These are phyloP conservation scores for Trypanosoma conorhini DNA, from an alignment of 208 protist species.

Conservation along the genomic window DNA sequence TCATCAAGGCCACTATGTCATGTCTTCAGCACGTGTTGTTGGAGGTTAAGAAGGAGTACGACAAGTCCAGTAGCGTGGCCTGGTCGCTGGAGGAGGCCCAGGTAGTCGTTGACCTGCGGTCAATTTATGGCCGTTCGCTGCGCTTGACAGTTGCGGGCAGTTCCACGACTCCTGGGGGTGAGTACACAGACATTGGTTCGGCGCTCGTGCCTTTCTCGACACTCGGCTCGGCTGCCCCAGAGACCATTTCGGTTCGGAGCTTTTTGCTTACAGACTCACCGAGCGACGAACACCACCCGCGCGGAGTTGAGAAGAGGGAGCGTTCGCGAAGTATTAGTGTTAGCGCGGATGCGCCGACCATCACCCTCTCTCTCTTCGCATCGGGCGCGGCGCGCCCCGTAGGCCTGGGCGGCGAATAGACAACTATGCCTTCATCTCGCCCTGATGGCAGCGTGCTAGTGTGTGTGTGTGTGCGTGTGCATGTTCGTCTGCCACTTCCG, in stretches of 20 bases:
- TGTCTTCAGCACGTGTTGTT: slow-evolving; percentile 42
- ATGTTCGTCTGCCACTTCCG: background rate
- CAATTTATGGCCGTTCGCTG: slow-evolving; percentile 24
- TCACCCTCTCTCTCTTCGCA: slow-evolving; percentile 55
- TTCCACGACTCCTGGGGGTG: background rate
- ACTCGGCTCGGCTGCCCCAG: slow-evolving; percentile 16
- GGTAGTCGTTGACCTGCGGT: slow-evolving; percentile 33
- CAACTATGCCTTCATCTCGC: background rate
- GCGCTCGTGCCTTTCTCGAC: slow-evolving; percentile 28
- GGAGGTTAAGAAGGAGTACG: slow-evolving; percentile 37
- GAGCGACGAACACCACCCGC: background rate
- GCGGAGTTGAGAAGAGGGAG: background rate
- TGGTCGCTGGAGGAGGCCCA: slow-evolving; percentile 55
- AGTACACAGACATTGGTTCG: slow-evolving; percentile 4
- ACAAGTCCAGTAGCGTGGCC: slow-evolving; percentile 32
- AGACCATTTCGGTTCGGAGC: slow-evolving; percentile 24
- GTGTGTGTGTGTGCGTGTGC: background rate
- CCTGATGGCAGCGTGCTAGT: background rate
- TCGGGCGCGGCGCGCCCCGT: slow-evolving; percentile 14
- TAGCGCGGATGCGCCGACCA: slow-evolving; percentile 15
- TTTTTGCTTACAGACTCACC: slow-evolving; percentile 6
- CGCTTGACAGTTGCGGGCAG: slow-evolving; percentile 12
- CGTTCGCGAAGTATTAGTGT: slow-evolving; percentile 3
- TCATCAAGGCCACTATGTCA: slow-evolving; percentile 42
- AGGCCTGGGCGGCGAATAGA: slow-evolving; percentile 7